These are phyloP conservation scores for Penicillium soppii DNA, from an alignment of 495 filamentous ascomycete species.

Conservation along the genomic window DNA sequence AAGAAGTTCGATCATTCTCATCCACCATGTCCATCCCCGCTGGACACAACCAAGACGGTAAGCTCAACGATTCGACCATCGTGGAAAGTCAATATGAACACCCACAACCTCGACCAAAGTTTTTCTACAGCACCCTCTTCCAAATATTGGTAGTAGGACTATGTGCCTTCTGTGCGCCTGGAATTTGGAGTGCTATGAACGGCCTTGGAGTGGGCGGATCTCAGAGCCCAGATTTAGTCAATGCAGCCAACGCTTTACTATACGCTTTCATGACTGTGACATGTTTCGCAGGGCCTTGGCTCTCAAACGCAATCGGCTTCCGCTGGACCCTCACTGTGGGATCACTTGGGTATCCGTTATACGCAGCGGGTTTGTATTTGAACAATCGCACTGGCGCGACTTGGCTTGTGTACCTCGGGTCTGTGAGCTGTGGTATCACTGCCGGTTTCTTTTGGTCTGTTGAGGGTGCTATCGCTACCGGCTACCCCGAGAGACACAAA, in stretches of 20 bases:
- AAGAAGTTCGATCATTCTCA: neutral
- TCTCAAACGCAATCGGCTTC: constrained; percentile 42
- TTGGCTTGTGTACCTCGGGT: constrained; percentile 56
- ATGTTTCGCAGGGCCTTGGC: constrained; percentile 17
- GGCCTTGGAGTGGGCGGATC: constrained; percentile 54
- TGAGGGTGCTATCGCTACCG: constrained; percentile 54
- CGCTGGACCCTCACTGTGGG: constrained; percentile 51
- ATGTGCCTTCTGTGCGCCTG: constrained; percentile 55
- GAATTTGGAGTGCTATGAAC: constrained; percentile 59
- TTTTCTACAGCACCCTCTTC: constrained; percentile 49
- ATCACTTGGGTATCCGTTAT: constrained; percentile 53
- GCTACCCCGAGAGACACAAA: constrained; percentile 52
- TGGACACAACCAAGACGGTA: neutral
- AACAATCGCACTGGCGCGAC: constrained; percentile 56
- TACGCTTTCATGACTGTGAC: constrained; percentile 30
- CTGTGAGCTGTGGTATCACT: constrained; percentile 51
- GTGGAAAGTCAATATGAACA: neutral
- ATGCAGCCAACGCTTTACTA: constrained; percentile 54
- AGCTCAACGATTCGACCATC: neutral
- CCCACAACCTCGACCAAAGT: neutral
- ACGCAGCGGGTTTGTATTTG: constrained; percentile 53
- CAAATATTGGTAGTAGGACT: constrained; percentile 53
- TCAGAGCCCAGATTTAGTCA: constrained; percentile 53
- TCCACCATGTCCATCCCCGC: neutral
- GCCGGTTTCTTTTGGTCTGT: constrained; percentile 55